Base-by-base conservation (phyloP, 1,139 yeast genomes). In the Candida smagusa region DNA sequence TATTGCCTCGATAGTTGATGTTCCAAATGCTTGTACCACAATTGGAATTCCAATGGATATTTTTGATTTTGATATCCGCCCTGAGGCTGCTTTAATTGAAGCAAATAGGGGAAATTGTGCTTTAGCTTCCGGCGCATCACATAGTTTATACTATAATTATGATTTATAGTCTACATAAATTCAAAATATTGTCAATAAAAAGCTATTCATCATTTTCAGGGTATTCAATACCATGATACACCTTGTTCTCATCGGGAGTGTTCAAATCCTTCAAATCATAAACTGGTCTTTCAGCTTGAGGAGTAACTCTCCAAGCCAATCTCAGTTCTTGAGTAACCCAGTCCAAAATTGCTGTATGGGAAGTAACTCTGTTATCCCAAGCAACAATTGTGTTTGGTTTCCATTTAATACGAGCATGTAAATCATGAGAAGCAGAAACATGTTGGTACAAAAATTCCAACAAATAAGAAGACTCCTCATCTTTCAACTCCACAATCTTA, bases 401-500 rank as follows among this genome's bases (percentile, higher is more conserved):
- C 81, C 84, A 80, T 38, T 58, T 63, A 42, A 79, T 78, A 45
- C 86, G 70, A 13, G 77, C 65, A 39, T 79, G 80, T 44, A 77
- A 63, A 52, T 78, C 83, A 21, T 69, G 73, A 26, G 74, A 60
- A 28, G 65, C 48, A 26, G 49, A 57, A 38, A 55, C 43, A 38
- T 54, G 61, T 28, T 47, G 47, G 44, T 44, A 55, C 41, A 58
- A 52, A 36, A 58, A 59, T 7, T 48, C 41, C 36, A 59, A 46
- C 37, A 59, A 51, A 30, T 40, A 41, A 22, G 54, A 58, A 13
- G 56, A 52, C 40, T 59, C 65, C 38, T 59, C 63, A 33, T 54
- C 48, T 41, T 59, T 59, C 34, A 59, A 50, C 35, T 58, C 64
- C 16, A 58, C 52, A 16, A 59, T 54, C 25, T 44, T 41, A 41